Evolutionary conservation across 257 asterid genomes (phyloP), one percentile per base, ranked within the genome.

Genomic region (Ophiorrhiza pumila): DNA sequence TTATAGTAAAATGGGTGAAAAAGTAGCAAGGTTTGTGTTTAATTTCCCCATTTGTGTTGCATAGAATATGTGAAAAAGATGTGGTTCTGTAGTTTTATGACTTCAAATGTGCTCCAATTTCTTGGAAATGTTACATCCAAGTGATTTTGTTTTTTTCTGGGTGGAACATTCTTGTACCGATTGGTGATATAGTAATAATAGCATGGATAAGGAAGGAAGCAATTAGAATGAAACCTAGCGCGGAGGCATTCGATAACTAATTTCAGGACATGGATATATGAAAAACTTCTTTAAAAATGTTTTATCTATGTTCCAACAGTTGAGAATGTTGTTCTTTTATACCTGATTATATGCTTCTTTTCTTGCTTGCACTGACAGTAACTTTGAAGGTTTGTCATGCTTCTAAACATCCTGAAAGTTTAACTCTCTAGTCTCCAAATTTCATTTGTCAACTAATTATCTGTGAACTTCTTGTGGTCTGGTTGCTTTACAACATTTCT

Each of bases 1-100:
- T 57, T 87, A 86, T 77, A 58, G 95, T 78, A 71, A 68, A 66
- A 74, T 84, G 77, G 96, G 91, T 77, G 98, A 91, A 79, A 87
- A 85, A 62, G 85, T 84, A 56, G 95, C 93, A 77, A 91, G 99
- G 97, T 93, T 80, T 56, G 91, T 62, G 32, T 50, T 75, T 68
- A 57, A 23, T 43, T 20, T 32, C 10, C 57, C 42, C 68, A 43
- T 57, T 74, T 43, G 29, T 10, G 29, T 67, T 63, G 15, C 12
- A 35, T 32, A 9, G 57, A 66, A 17, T 23, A 23, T 17, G 0
- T 7, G 22, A 47, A 42, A 39, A 49, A 27, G 2, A 31, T 49
- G 10, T 22, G 60, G 39, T 23, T 0, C 6, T 46, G 22, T 32
- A 6, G 15, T 6, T 11, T 43, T 43, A 41, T 10, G 29, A 9